These are phyloP conservation scores for Viola pubescens DNA, from an alignment of 441 rosid genomes.

Conservation along the genomic window DNA sequence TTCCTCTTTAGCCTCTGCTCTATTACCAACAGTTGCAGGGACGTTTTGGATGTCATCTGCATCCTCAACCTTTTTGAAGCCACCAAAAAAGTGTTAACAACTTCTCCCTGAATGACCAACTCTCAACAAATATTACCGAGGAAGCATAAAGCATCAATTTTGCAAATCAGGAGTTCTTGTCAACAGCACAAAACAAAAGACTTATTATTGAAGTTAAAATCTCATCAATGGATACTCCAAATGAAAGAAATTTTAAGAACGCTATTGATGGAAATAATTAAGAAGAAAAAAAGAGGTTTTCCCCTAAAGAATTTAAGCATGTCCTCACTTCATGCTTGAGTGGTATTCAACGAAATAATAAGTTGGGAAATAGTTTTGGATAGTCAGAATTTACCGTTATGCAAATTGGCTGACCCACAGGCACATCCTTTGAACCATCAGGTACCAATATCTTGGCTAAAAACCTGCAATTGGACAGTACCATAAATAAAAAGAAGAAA, in stretches of 20 bases:
- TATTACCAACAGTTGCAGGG: slow-evolving; percentile 39
- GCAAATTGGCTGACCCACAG: slow-evolving; percentile 87
- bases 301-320: no score
- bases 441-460: slow-evolving; percentile 80
- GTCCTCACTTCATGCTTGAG: no score
- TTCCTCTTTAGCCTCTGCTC: slow-evolving; percentile 43
- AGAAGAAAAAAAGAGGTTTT: no score
- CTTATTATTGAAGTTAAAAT: neutral
- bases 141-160: neutral
- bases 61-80: slow-evolving; percentile 69
- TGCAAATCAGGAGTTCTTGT: neutral
- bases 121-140: slow-evolving; percentile 13
- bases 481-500: slow-evolving; percentile 11
- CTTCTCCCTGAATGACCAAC: slow-evolving; percentile 8
- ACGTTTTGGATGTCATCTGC: slow-evolving; percentile 64
- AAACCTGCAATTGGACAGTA: slow-evolving; percentile 43
- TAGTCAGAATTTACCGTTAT: slow-evolving; percentile 48
- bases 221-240: neutral
- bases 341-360: no score
- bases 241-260: no score
- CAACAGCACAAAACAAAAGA: neutral
- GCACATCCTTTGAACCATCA: slow-evolving; percentile 89
- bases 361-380: neutral
- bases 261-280: no score
- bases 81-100: slow-evolving; percentile 24